phyloP scores from a whole-genome alignment of 1,284 basidiomycete species.

The Hemileia vastatrix region DNA sequence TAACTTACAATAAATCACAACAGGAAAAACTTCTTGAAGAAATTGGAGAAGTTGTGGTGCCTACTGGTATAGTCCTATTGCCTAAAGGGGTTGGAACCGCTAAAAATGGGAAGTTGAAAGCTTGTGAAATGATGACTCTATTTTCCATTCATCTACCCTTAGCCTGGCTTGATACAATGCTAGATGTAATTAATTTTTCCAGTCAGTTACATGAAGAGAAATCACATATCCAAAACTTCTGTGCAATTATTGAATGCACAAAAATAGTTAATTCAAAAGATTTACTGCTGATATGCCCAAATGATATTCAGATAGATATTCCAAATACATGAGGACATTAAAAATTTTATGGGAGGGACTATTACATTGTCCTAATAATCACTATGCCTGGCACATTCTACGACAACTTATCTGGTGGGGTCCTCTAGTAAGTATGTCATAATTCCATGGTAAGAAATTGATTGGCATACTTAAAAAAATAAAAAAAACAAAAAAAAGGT shows the following conservation, averaged over 20 bases:
- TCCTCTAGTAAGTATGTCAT: constrained; percentile 20
- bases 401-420: constrained; percentile 24
- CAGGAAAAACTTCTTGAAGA: background rate
- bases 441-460: constrained; percentile 20
- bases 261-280: constrained; percentile 6
- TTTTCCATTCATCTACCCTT: constrained; percentile 25
- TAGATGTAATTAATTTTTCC: background rate
- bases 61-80: background rate
- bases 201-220: background rate
- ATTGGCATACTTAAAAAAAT: constrained; percentile 19
- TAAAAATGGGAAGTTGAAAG: constrained; percentile 5
- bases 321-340: constrained; percentile 4
- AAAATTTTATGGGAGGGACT: background rate
- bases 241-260: constrained; percentile 18
- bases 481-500: too few relatives aligned
- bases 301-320: constrained; percentile 4
- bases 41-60: constrained; percentile 2
- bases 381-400: constrained; percentile 24
- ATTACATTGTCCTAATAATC: constrained; percentile 19
- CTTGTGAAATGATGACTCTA: constrained; percentile 16
- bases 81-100: constrained; percentile 2
- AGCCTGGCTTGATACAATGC: constrained; percentile 2
- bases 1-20: background rate
- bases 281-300: constrained; percentile 6
- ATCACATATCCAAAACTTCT: constrained; percentile 8